A percentile compares a stretch with the other conserved stretches of the same genome.
Conservation (phyloP, 1,139 yeast genomes). For the Nadsonia starkeyi-henricii region DNA sequence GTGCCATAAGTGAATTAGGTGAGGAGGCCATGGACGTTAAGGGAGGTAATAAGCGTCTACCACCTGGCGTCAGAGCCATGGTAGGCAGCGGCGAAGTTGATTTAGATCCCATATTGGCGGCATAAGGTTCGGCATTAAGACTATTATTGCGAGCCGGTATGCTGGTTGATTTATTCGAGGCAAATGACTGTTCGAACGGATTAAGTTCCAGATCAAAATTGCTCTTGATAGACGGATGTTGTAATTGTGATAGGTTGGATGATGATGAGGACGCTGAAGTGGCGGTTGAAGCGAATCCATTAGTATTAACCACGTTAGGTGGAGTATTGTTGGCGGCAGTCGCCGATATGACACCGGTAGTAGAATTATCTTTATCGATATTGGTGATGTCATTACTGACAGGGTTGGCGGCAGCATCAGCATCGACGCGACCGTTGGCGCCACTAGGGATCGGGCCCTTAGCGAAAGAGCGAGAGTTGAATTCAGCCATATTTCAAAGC, state of each 20-base stretch:
- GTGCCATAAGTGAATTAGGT: slow-evolving; percentile 19
- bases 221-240: slow-evolving; percentile 3
- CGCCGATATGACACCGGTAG: too few species aligned
- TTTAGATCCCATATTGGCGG: slow-evolving; percentile 6
- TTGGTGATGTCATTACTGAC: too few species aligned
- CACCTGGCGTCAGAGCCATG: slow-evolving; percentile 18
- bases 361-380: too few species aligned
- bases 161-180: slow-evolving; percentile 19
- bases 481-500: not conserved
- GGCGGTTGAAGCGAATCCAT: not conserved
- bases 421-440: too few species aligned
- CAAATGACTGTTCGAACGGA: slow-evolving; percentile 92
- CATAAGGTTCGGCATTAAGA: slow-evolving; percentile 1
- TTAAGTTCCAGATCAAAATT: slow-evolving; percentile 75
- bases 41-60: slow-evolving; percentile 22
- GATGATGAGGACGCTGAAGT: not conserved
- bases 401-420: too few species aligned
- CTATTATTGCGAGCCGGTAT: slow-evolving; percentile 1
- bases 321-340: not conserved
- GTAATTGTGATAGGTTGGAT: not conserved
- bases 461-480: not conserved
- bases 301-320: not conserved
- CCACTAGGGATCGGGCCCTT: too few species aligned
- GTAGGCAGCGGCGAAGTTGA: slow-evolving; percentile 6
- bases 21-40: slow-evolving; percentile 22